Evolutionary conservation across 176 grass and related monocot genomes (phyloP).

Genomic region (Cymbopogon citratus): DNA sequence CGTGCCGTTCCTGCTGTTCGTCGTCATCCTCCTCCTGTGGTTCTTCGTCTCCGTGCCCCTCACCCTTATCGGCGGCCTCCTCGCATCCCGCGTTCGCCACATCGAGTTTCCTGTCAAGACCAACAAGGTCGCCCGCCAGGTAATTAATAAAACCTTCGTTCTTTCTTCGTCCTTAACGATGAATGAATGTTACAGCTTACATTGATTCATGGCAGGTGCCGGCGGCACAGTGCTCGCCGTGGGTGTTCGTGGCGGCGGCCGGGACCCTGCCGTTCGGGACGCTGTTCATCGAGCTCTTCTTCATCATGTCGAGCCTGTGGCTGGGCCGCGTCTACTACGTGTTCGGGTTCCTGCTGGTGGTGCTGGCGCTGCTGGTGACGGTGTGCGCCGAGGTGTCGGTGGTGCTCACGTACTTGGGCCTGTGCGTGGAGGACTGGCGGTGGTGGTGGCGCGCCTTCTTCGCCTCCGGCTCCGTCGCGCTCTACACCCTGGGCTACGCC

Average conservation of each 20-base stretch:
- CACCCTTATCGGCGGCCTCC: slow-evolving; percentile 40
- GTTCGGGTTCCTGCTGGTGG: slow-evolving; percentile 65
- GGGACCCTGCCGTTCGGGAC: slow-evolving; percentile 63
- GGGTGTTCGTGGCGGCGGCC: slow-evolving; percentile 43
- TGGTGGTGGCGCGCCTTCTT: slow-evolving; percentile 88
- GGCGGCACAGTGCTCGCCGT: slow-evolving; percentile 38
- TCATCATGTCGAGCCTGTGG: slow-evolving; percentile 77
- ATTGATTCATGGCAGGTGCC: slow-evolving; percentile 20
- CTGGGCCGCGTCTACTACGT: slow-evolving; percentile 68
- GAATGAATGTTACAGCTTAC: background rate
- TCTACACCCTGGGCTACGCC: slow-evolving; percentile 54
- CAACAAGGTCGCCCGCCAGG: slow-evolving; percentile 43
- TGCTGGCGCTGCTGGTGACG: slow-evolving; percentile 46
- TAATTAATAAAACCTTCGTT: background rate
- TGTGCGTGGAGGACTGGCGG: slow-evolving; percentile 60
- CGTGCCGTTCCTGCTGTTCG: slow-evolving; percentile 41
- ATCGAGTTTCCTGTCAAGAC: slow-evolving; percentile 45
- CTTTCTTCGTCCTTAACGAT: background rate
- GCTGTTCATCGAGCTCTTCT: slow-evolving; percentile 78
- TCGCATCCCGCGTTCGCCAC: slow-evolving; percentile 38
- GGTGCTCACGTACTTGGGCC: slow-evolving; percentile 58
- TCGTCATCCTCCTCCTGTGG: slow-evolving; percentile 46
- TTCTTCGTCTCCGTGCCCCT: slow-evolving; percentile 65
- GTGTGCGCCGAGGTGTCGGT: slow-evolving; percentile 67
- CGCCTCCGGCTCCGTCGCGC: slow-evolving; percentile 56